Evolutionary conservation across 2,329 filamentous ascomycete genomes (phyloP).

Genomic region (Fusarium beomiforme): DNA sequence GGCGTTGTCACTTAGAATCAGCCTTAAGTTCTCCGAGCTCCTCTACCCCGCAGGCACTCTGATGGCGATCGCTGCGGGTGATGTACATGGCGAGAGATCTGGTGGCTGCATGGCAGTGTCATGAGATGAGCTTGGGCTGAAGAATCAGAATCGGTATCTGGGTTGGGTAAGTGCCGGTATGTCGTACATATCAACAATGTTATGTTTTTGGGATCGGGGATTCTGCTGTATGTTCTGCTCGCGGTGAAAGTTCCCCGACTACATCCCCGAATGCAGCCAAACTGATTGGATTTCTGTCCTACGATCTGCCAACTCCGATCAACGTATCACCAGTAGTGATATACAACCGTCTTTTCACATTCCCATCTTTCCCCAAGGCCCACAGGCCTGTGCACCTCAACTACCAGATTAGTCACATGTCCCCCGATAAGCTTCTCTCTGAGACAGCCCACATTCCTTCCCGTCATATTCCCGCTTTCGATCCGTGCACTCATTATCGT

Average conservation of each 20-base stretch:
- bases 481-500: not conserved
- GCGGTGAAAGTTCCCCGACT: not conserved
- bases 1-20: no score
- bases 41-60: no score
- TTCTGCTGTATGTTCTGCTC: not conserved
- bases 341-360: not conserved
- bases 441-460: slow-evolving; percentile 14
- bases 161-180: no score
- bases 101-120: not conserved
- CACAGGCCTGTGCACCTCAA: not conserved
- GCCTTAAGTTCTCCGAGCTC: no score
- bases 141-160: not conserved
- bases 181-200: not conserved
- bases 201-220: not conserved
- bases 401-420: not conserved
- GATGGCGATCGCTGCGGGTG: not conserved
- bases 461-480: not conserved
- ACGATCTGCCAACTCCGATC: not conserved
- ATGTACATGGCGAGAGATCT: not conserved
- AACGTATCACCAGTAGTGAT: no score
- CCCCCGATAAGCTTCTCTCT: not conserved
- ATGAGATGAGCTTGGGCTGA: not conserved
- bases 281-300: not conserved
- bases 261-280: not conserved
- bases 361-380: not conserved